Percentiles rank a stretch among this genome's conserved stretches.
Evolutionary conservation across 2,329 filamentous ascomycete species (phyloP).

Genomic region (Phaeoacremonium minimum): DNA sequence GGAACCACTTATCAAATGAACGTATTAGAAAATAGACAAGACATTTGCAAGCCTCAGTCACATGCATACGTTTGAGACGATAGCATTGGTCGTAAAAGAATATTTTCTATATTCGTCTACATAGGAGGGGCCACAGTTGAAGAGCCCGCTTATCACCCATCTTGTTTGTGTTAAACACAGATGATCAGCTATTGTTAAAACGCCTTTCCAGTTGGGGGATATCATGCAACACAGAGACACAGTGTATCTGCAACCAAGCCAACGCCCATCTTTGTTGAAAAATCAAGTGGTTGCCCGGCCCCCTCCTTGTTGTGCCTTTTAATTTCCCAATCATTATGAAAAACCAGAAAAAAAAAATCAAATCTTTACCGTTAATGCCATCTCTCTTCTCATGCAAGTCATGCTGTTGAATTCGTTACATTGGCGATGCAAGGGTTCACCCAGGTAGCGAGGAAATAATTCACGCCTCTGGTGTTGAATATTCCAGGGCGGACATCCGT

Average conservation of each 20-base stretch:
- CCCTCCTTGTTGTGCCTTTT: slow-evolving; percentile 3
- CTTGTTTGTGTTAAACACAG: background rate
- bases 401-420: slow-evolving; percentile 24
- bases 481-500: slow-evolving; percentile 4
- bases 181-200: slow-evolving; percentile 2
- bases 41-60: too few species aligned
- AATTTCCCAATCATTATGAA: slow-evolving; percentile 1
- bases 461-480: slow-evolving; percentile 9
- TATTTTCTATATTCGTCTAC: slow-evolving; percentile 2
- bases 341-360: background rate
- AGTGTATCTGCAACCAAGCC: slow-evolving; percentile 3
- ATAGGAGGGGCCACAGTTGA: slow-evolving; percentile 11
- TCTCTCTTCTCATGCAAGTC: slow-evolving; percentile 6
- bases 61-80: too few species aligned
- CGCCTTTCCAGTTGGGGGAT: slow-evolving; percentile 8
- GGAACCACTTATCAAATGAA: too few species aligned
- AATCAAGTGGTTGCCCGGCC: slow-evolving; percentile 9
- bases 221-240: slow-evolving; percentile 11
- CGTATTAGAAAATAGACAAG: too few species aligned
- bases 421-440: slow-evolving; percentile 3
- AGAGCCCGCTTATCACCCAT: slow-evolving; percentile 4
- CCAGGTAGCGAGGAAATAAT: slow-evolving; percentile 2
- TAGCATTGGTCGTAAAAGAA: too few species aligned
- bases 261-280: slow-evolving; percentile 15
- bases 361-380: slow-evolving; percentile 3